Conservation (phyloP, 176 grass and related monocot genomes). For the Juncus effusus region DNA sequence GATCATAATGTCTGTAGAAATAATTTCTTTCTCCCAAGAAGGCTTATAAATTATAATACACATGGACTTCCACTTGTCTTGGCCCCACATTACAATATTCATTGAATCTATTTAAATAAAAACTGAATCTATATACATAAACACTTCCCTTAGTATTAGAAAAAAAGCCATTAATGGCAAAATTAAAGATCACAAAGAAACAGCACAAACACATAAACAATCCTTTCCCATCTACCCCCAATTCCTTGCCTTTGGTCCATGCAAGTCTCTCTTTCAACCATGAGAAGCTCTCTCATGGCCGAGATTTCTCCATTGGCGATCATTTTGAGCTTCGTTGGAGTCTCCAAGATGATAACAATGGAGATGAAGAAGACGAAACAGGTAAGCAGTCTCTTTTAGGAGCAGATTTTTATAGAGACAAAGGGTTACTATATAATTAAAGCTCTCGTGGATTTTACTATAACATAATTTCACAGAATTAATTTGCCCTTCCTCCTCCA, state of each 20-base stretch:
- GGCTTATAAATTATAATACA: too few species aligned
- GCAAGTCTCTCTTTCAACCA: constrained; percentile 45
- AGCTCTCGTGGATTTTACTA: not conserved
- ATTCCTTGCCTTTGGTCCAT: constrained; percentile 28
- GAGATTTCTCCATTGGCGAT: constrained; percentile 45
- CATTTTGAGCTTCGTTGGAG: constrained; percentile 59
- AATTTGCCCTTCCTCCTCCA: not conserved
- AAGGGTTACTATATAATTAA: not conserved
- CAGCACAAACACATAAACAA: constrained; percentile 72
- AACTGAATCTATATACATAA: too few species aligned
- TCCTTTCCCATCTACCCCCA: constrained; percentile 49
- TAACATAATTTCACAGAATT: not conserved
- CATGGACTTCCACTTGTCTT: not conserved
- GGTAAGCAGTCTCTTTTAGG: not conserved
- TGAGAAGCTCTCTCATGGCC: constrained; percentile 52
- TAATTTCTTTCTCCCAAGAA: too few species aligned
- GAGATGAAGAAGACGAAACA: not conserved
- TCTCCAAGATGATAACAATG: constrained; percentile 29
- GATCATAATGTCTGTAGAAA: too few species aligned
- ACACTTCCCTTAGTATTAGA: too few species aligned
- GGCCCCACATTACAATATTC: constrained; percentile 28
- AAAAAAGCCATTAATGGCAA: not conserved
- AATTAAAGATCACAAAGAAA: constrained; percentile 49
- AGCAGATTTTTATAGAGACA: not conserved
- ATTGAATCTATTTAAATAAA: constrained; percentile 64